A percentile compares a stretch with the other conserved stretches of the same genome.
Evolutionary conservation across 2,329 filamentous ascomycete species (phyloP).

Genomic region (Penicillium sp.): DNA sequence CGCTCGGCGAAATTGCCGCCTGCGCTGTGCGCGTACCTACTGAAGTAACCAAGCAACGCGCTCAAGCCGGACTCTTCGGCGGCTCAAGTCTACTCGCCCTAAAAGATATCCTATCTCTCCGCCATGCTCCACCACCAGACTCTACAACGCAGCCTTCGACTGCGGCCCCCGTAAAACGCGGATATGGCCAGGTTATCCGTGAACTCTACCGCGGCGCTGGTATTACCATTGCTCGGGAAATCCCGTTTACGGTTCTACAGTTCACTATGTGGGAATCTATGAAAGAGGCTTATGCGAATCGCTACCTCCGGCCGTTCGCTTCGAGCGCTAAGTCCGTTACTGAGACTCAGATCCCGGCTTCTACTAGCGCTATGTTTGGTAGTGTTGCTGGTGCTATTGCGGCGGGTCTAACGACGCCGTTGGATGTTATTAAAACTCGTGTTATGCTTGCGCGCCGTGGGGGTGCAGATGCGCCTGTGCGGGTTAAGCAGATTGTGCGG

Average conservation of each 20-base stretch:
- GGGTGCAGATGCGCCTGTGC: slow-evolving; percentile 40
- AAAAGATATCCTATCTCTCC: slow-evolving; percentile 63
- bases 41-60: slow-evolving; percentile 95
- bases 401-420: slow-evolving; percentile 82
- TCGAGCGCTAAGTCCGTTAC: slow-evolving; percentile 14
- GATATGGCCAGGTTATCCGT: slow-evolving; percentile 61
- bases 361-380: slow-evolving; percentile 82
- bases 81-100: slow-evolving; percentile 68
- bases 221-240: slow-evolving; percentile 91
- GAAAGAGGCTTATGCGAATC: slow-evolving; percentile 58
- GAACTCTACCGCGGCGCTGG: slow-evolving; percentile 91
- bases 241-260: slow-evolving; percentile 95
- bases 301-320: slow-evolving; percentile 43
- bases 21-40: slow-evolving; percentile 92
- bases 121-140: slow-evolving; percentile 31
- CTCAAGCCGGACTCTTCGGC: slow-evolving; percentile 81
- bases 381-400: slow-evolving; percentile 80
- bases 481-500: slow-evolving; percentile 55
- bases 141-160: background rate
- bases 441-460: slow-evolving; percentile 82
- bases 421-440: slow-evolving; percentile 95
- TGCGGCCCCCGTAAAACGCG: slow-evolving; percentile 40
- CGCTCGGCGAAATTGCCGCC: slow-evolving; percentile 83
- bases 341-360: slow-evolving; percentile 59
- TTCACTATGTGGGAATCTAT: slow-evolving; percentile 96